Conservation (phyloP, 2,329 filamentous ascomycete genomes). For the Penicillium decumbens region DNA sequence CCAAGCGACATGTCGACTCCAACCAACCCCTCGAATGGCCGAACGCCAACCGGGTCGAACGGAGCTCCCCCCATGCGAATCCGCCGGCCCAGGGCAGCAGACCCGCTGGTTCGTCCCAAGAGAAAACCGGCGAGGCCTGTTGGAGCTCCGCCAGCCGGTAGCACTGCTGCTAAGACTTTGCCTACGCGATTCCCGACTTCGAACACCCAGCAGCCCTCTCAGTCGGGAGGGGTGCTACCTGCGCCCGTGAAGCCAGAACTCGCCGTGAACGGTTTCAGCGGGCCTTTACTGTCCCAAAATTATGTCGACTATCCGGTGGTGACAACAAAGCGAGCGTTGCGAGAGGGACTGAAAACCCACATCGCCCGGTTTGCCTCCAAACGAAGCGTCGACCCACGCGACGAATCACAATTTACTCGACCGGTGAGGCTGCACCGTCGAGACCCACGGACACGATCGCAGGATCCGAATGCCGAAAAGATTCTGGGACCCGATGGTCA, state of each 20-base stretch:
- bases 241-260: constrained; percentile 28
- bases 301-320: constrained; percentile 64
- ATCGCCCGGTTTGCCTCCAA: constrained; percentile 74
- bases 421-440: constrained; percentile 86
- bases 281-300: constrained; percentile 36
- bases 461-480: constrained; percentile 54
- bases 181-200: constrained; percentile 21
- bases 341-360: constrained; percentile 78
- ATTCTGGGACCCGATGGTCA: constrained; percentile 36
- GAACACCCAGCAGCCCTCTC: constrained; percentile 17
- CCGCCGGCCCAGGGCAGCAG: constrained; percentile 50
- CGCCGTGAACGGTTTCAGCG: constrained; percentile 42
- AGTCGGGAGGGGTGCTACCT: constrained; percentile 19
- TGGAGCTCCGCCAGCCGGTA: constrained; percentile 20
- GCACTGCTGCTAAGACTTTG: constrained; percentile 24
- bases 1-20: constrained; percentile 33
- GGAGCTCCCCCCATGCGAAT: constrained; percentile 43
- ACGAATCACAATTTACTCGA: constrained; percentile 78
- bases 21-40: constrained; percentile 45
- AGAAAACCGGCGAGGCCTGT: constrained; percentile 37
- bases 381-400: constrained; percentile 60
- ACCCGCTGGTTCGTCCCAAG: constrained; percentile 63
- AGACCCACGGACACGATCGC: constrained; percentile 62
- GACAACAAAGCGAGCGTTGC: constrained; percentile 74
- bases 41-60: constrained; percentile 46